These are phyloP conservation scores for Dysphania ambrosioides DNA, from an alignment of 148 eudicot species.

Conservation along the genomic window DNA sequence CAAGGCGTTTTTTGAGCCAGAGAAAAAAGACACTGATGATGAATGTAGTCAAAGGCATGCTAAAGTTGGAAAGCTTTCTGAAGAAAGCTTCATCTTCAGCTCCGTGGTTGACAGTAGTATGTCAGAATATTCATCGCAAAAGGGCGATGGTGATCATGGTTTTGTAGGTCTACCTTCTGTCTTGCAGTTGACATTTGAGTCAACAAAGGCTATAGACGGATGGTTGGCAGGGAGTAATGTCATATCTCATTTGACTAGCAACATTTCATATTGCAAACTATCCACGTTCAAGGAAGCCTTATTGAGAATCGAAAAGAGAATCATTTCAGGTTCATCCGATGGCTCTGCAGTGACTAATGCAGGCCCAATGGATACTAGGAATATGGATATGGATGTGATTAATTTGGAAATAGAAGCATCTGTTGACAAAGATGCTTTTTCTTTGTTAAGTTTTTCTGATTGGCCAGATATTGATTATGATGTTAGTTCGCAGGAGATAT, in stretches of 20 bases:
- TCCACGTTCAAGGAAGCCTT: slow-evolving; percentile 60
- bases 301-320: slow-evolving; percentile 48
- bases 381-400: slow-evolving; percentile 34
- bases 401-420: slow-evolving; percentile 46
- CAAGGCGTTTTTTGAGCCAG: slow-evolving; percentile 26
- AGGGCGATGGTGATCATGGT: slow-evolving; percentile 24
- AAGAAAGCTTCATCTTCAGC: slow-evolving; percentile 69
- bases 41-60: slow-evolving; percentile 67
- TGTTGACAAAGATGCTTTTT: slow-evolving; percentile 43
- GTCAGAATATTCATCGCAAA: slow-evolving; percentile 29
- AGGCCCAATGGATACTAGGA: slow-evolving; percentile 28
- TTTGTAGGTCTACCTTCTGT: slow-evolving; percentile 41
- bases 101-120: slow-evolving; percentile 38
- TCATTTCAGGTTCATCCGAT: slow-evolving; percentile 36
- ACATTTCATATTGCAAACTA: slow-evolving; percentile 39
- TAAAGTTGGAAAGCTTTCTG: slow-evolving; percentile 78
- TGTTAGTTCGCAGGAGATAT: slow-evolving; percentile 76
- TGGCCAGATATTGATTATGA: slow-evolving; percentile 81
- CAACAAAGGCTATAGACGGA: slow-evolving; percentile 66
- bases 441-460: slow-evolving; percentile 59
- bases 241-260: slow-evolving; percentile 35
- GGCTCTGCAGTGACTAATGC: slow-evolving; percentile 26
- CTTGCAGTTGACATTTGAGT: slow-evolving; percentile 55
- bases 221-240: slow-evolving; percentile 60
- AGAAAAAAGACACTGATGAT: slow-evolving; percentile 43